A percentile compares a stretch with the other conserved stretches of the same genome.
These are phyloP conservation scores for Leccinum incarnatum DNA, from an alignment of 768 basidiomycete genomes.

Conservation along the genomic window DNA sequence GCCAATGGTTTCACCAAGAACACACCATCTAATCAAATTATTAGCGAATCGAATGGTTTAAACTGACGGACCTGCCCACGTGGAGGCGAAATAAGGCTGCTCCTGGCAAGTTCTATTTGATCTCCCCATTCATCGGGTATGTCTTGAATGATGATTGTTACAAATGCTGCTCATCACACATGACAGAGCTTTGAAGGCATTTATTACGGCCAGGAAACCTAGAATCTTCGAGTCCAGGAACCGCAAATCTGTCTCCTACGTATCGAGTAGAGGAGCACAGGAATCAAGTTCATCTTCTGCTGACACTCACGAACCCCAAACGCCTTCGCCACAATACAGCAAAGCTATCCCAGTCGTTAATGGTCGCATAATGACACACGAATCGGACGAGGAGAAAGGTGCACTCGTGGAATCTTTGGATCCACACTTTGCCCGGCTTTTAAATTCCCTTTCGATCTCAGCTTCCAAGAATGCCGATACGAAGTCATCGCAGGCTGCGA, in stretches of 20 bases:
- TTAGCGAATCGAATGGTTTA: constrained; percentile 98
- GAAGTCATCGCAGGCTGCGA: constrained; percentile 5
- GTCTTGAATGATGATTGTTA: constrained; percentile 21
- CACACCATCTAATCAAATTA: constrained; percentile 8
- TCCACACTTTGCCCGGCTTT: constrained; percentile 67
- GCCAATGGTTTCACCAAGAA: constrained; percentile 1
- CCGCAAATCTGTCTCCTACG: constrained; percentile 34
- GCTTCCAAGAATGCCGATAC: constrained; percentile 33
- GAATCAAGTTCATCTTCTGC: constrained; percentile 69
- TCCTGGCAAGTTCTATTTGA: constrained; percentile 87
- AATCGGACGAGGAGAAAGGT: constrained; percentile 33
- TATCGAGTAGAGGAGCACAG: constrained; percentile 36
- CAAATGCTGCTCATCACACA: constrained; percentile 3
- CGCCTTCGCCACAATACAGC: constrained; percentile 59
- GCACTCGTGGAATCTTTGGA: constrained; percentile 43
- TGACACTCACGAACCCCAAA: constrained; percentile 59
- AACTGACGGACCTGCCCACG: constrained; percentile 81
- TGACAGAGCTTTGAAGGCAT: constrained; percentile 49
- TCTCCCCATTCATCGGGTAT: constrained; percentile 89
- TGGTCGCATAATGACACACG: constrained; percentile 22
- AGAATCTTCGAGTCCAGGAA: constrained; percentile 35
- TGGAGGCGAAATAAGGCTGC: constrained; percentile 78
- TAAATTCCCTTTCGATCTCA: constrained; percentile 62
- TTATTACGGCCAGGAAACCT: constrained; percentile 64
- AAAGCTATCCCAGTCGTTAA: constrained; percentile 33